Conservation (phyloP, 2,329 filamentous ascomycete species). For the Macrophomina tecta region DNA sequence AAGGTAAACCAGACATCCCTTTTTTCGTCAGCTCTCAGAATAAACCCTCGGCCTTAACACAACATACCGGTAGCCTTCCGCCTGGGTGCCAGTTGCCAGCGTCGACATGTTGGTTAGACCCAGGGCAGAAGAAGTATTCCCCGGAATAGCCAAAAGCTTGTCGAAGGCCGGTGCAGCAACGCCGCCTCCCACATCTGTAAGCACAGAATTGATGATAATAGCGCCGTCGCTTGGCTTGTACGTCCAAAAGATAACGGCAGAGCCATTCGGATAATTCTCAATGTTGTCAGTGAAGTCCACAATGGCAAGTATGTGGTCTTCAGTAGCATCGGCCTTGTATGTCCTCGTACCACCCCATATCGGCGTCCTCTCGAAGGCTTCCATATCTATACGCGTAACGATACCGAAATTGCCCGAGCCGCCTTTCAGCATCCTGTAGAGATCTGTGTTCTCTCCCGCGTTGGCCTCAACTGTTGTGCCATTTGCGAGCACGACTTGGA, state of each 20-base stretch:
- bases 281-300: slow-evolving; percentile 32
- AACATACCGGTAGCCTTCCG: slow-evolving; percentile 33
- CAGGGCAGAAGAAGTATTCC: slow-evolving; percentile 35
- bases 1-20: slow-evolving; percentile 32
- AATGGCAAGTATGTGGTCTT: background rate
- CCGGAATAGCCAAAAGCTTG: slow-evolving; percentile 36
- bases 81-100: slow-evolving; percentile 31
- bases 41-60: background rate
- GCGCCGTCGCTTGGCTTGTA: slow-evolving; percentile 34
- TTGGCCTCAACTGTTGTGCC: slow-evolving; percentile 48
- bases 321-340: background rate
- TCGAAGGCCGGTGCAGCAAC: slow-evolving; percentile 32
- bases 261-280: slow-evolving; percentile 34
- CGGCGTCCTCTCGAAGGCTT: slow-evolving; percentile 35
- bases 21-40: slow-evolving; percentile 34
- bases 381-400: slow-evolving; percentile 49
- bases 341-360: slow-evolving; percentile 1
- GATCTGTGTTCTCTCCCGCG: slow-evolving; percentile 39
- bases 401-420: slow-evolving; percentile 53
- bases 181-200: slow-evolving; percentile 30
- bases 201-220: slow-evolving; percentile 34
- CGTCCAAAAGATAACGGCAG: slow-evolving; percentile 37
- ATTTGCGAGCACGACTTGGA: slow-evolving; percentile 46
- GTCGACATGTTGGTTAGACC: slow-evolving; percentile 37
- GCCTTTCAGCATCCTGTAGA: slow-evolving; percentile 50